phyloP scores from a whole-genome alignment of 192 early-diverging fungal genomes.

The Linnemannia exigua region DNA sequence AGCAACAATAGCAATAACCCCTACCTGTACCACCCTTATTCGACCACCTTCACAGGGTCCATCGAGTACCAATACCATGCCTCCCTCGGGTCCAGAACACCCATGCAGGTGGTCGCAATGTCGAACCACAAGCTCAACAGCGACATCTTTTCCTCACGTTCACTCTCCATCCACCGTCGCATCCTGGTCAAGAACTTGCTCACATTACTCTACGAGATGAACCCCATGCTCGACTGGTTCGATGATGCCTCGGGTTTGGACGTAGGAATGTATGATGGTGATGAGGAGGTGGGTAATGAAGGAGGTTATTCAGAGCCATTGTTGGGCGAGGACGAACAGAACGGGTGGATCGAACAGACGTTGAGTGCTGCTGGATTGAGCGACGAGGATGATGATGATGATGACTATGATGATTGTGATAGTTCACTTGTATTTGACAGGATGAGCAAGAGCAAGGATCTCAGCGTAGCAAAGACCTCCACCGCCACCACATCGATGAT shows the following conservation, averaged over 20 bases:
- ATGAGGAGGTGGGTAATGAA: neutral
- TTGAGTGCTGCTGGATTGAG: slow-evolving; percentile 15
- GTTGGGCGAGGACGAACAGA: slow-evolving; percentile 7
- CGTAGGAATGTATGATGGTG: slow-evolving; percentile 1
- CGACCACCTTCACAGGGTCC: neutral
- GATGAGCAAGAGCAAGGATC: neutral
- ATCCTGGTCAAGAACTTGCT: slow-evolving; percentile 47
- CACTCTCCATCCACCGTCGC: slow-evolving; percentile 39
- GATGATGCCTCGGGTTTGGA: slow-evolving; percentile 14
- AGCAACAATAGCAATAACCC: neutral
- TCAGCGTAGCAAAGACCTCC: too few species aligned
- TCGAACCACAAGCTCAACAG: slow-evolving; percentile 48
- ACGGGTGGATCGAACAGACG: slow-evolving; percentile 14
- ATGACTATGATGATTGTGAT: neutral
- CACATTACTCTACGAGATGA: slow-evolving; percentile 23
- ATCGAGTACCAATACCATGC: slow-evolving; percentile 10
- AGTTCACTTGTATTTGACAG: neutral
- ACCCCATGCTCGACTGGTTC: slow-evolving; percentile 33
- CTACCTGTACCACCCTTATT: neutral
- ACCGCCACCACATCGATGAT: neutral
- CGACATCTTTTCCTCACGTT: slow-evolving; percentile 29
- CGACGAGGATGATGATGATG: neutral
- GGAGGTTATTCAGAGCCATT: neutral
- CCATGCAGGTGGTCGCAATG: slow-evolving; percentile 26
- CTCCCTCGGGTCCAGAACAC: slow-evolving; percentile 9